phyloP scores from a whole-genome alignment of 208 protist species.

The Acanthamoeba royreba region DNA sequence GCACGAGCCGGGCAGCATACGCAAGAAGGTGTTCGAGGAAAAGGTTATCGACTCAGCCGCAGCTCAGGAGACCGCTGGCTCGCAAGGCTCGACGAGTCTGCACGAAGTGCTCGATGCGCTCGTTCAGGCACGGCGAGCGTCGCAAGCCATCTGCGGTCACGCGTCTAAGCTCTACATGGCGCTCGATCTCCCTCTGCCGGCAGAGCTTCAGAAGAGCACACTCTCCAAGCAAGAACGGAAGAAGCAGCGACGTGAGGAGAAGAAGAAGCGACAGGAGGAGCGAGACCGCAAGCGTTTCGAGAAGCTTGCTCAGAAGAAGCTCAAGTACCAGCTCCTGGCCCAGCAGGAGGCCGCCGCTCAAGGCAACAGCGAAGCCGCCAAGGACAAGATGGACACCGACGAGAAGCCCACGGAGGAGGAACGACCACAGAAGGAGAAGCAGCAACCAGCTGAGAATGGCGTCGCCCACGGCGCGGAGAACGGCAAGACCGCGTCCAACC shows the following conservation, averaged over 20 bases:
- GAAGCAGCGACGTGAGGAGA: slow-evolving; percentile 9
- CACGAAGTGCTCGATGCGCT: background rate
- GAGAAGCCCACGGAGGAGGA: too few species aligned
- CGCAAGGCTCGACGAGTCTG: background rate
- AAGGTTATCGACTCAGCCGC: background rate
- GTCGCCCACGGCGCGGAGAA: too few species aligned
- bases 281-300: background rate
- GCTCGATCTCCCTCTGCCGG: background rate
- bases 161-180: background rate
- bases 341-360: background rate
- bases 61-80: too few species aligned
- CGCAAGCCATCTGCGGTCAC: background rate
- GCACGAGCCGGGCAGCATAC: background rate
- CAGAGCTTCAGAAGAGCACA: slow-evolving; percentile 11
- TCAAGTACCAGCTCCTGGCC: slow-evolving; percentile 9
- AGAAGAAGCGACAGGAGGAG: slow-evolving; percentile 31
- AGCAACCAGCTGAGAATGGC: too few species aligned
- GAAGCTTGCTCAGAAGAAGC: background rate
- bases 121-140: background rate
- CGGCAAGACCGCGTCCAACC: background rate
- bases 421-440: too few species aligned
- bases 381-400: background rate
- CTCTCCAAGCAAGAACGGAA: slow-evolving; percentile 27
- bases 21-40: background rate
- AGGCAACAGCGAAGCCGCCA: background rate